Evolutionary conservation across 495 filamentous ascomycete genomes (phyloP).

Genomic region (Penicillium coffeae): DNA sequence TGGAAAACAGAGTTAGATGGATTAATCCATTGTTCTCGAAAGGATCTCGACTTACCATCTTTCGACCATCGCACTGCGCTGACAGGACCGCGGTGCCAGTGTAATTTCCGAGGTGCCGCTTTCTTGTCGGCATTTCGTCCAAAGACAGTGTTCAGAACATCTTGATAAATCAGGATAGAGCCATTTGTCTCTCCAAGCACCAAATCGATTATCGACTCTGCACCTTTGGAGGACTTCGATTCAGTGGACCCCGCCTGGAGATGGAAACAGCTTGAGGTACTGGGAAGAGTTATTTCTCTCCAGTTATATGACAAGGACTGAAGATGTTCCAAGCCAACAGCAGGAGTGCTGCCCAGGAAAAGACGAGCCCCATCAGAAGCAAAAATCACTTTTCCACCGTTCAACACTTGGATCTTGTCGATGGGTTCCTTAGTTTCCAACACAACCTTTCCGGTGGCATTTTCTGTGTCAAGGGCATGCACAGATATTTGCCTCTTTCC

Average conservation of each 20-base stretch:
- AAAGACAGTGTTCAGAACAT: conserved; percentile 59
- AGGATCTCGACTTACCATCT: conserved; percentile 65
- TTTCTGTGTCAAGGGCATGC: conserved; percentile 19
- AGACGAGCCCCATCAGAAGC: conserved; percentile 33
- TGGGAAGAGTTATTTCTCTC: conserved; percentile 43
- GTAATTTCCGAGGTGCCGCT: conserved; percentile 49
- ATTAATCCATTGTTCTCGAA: not conserved
- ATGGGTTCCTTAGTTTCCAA: conserved; percentile 31
- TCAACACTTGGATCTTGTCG: conserved; percentile 28
- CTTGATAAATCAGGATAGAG: conserved; percentile 71
- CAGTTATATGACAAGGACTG: conserved; percentile 43
- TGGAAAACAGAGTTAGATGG: conserved; percentile 6
- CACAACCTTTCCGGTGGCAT: conserved; percentile 18
- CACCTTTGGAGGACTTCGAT: conserved; percentile 18
- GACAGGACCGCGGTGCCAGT: conserved; percentile 89
- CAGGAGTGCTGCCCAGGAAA: conserved; percentile 28
- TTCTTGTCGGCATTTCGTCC: conserved; percentile 40
- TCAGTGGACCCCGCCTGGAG: conserved; percentile 25
- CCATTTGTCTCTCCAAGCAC: conserved; percentile 72
- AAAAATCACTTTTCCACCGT: conserved; percentile 32
- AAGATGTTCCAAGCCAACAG: conserved; percentile 5
- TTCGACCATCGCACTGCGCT: conserved; percentile 78
- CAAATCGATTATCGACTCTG: conserved; percentile 57
- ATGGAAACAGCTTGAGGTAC: conserved; percentile 32
- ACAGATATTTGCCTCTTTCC: conserved; percentile 31